Percentiles rank a stretch among this genome's conserved stretches.
These are phyloP conservation scores for Trichocomaceae sp. DNA, from an alignment of 2,329 filamentous ascomycete genomes.

Conservation along the genomic window DNA sequence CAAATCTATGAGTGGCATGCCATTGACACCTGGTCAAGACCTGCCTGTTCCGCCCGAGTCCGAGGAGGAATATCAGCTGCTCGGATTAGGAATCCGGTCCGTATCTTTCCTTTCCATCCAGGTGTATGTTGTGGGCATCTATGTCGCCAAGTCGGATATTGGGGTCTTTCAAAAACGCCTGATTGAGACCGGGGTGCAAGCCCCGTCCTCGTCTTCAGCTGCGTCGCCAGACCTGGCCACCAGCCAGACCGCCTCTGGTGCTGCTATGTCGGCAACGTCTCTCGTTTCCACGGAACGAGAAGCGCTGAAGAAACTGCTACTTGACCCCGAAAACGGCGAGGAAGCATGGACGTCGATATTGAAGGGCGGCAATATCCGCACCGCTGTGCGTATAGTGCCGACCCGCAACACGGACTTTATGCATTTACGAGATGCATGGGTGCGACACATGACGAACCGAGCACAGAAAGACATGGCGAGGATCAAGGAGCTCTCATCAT, in stretches of 20 bases:
- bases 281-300: conserved; percentile 78
- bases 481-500: conserved; percentile 25
- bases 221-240: conserved; percentile 12
- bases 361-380: conserved; percentile 60
- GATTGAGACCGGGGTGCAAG: conserved; percentile 57
- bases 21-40: conserved; percentile 32
- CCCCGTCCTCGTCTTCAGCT: background rate
- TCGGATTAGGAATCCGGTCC: conserved; percentile 79
- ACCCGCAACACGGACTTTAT: conserved; percentile 92
- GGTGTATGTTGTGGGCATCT: conserved; percentile 91
- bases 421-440: conserved; percentile 85
- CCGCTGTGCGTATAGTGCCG: conserved; percentile 74
- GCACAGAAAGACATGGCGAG: conserved; percentile 53
- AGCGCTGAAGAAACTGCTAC: conserved; percentile 59
- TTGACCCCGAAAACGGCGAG: conserved; percentile 63
- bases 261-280: conserved; percentile 58
- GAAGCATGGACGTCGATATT: conserved; percentile 69
- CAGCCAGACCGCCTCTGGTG: conserved; percentile 46
- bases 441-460: conserved; percentile 72
- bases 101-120: conserved; percentile 86
- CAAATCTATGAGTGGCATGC: conserved; percentile 29
- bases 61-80: conserved; percentile 70
- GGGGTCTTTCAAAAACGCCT: conserved; percentile 71
- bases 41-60: conserved; percentile 33
- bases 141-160: conserved; percentile 78